Percentiles rank a stretch among this genome's conserved stretches.
phyloP scores from a whole-genome alignment of 345 rosid genomes.

The Gossypium arboreum region DNA sequence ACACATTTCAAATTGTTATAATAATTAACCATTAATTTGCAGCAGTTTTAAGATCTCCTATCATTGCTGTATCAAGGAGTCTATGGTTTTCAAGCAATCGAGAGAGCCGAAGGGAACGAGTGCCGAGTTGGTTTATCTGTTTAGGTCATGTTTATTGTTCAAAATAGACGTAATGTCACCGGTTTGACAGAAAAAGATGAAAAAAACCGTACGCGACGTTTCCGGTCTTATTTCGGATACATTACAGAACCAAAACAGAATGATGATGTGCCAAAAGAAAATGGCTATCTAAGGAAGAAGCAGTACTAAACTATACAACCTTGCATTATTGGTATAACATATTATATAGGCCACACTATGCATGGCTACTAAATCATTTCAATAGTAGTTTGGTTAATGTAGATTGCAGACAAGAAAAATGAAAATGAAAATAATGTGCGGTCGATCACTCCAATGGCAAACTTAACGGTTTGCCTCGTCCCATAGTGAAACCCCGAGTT shows the following conservation, averaged over 20 bases:
- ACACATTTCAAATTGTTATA: too few species aligned
- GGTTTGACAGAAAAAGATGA: background rate
- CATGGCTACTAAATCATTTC: background rate
- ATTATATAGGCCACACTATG: background rate
- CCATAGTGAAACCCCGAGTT: conserved; percentile 77
- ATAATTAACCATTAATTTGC: too few species aligned
- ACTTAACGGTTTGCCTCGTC: conserved; percentile 70
- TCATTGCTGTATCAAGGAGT: too few species aligned
- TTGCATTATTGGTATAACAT: too few species aligned
- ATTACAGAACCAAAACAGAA: background rate
- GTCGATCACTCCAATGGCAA: background rate
- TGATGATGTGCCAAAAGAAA: background rate
- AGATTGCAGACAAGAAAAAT: background rate
- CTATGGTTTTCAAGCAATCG: too few species aligned
- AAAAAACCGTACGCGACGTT: background rate
- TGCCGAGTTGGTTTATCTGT: background rate
- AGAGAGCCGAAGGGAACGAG: too few species aligned
- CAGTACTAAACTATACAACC: too few species aligned
- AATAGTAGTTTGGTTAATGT: conserved; percentile 2
- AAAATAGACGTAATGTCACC: background rate
- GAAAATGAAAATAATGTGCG: background rate
- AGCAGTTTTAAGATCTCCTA: too few species aligned
- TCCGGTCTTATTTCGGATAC: background rate
- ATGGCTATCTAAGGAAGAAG: too few species aligned
- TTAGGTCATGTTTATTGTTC: background rate